phyloP scores from a whole-genome alignment of 2,329 filamentous ascomycete species.

The Colletotrichum plurivorum region DNA sequence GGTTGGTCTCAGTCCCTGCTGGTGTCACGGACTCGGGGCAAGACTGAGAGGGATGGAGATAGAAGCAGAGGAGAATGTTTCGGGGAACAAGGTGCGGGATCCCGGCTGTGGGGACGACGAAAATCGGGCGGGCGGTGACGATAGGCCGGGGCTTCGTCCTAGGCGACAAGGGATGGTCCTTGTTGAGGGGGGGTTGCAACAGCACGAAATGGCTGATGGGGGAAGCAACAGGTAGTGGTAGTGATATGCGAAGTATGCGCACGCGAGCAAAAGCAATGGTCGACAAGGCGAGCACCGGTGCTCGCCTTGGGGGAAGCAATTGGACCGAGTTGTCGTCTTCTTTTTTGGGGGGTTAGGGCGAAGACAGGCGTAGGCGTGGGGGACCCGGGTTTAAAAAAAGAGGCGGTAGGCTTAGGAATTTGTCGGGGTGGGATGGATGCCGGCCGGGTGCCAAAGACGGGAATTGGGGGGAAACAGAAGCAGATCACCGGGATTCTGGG shows the following conservation, averaged over 20 bases:
- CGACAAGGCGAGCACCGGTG: conserved; percentile 21
- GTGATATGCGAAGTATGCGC: conserved; percentile 19
- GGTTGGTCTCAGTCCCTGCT: conserved; percentile 14
- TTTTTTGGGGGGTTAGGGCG: conserved; percentile 1
- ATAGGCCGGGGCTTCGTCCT: conserved; percentile 32
- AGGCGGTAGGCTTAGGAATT: conserved; percentile 24
- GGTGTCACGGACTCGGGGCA: conserved; percentile 20
- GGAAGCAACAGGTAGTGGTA: not conserved
- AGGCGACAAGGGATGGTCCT: conserved; percentile 34
- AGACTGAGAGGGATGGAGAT: conserved; percentile 18
- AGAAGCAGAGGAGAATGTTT: conserved; percentile 32
- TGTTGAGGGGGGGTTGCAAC: conserved; percentile 21
- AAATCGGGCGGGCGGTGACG: conserved; percentile 40
- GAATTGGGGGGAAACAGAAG: not conserved
- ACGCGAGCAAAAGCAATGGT: conserved; percentile 33
- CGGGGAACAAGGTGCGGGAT: conserved; percentile 35
- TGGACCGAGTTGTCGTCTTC: conserved; percentile 11
- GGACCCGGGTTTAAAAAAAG: conserved; percentile 26
- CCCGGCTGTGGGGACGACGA: conserved; percentile 36
- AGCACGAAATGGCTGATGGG: conserved; percentile 32
- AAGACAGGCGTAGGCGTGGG: conserved; percentile 33
- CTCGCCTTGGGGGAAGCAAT: conserved; percentile 10
- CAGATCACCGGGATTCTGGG: not conserved
- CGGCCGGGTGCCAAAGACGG: conserved; percentile 6
- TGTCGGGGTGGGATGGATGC: conserved; percentile 31